A percentile compares a stretch with the other conserved stretches of the same genome.
phyloP scores from a whole-genome alignment of 371 early-diverging fungal species.

The Rhizopus stolonifer region DNA sequence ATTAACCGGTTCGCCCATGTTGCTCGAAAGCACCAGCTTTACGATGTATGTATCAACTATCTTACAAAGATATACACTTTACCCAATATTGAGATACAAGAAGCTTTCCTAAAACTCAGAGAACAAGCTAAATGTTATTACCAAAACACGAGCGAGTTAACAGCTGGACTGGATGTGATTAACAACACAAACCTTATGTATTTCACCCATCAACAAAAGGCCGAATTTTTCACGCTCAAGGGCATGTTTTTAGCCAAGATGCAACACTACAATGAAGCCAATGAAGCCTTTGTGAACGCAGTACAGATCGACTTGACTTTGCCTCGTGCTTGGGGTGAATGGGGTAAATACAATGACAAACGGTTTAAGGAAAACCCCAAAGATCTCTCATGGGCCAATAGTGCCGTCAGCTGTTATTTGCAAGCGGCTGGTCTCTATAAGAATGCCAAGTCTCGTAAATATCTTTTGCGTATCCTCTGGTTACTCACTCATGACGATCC shows the following conservation, averaged over 20 bases:
- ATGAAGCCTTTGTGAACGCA: slow-evolving; percentile 89
- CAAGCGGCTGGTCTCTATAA: slow-evolving; percentile 93
- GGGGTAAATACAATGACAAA: slow-evolving; percentile 95
- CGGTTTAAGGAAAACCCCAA: slow-evolving; percentile 81
- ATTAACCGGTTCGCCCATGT: slow-evolving; percentile 99
- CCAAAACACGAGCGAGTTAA: slow-evolving; percentile 76
- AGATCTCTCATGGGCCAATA: slow-evolving; percentile 80
- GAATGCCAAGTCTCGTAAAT: slow-evolving; percentile 86
- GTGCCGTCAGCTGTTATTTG: slow-evolving; percentile 96
- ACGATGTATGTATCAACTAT: slow-evolving; percentile 91
- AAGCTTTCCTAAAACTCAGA: slow-evolving; percentile 95
- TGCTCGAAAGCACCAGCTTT: slow-evolving; percentile 92
- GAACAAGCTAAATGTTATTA: slow-evolving; percentile 99
- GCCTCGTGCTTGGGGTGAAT: slow-evolving; percentile 96
- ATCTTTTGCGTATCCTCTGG: slow-evolving; percentile 93
- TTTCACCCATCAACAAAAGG: slow-evolving; percentile 90
- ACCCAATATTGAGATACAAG: slow-evolving; percentile 99
- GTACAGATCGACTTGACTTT: slow-evolving; percentile 88
- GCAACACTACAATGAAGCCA: slow-evolving; percentile 88
- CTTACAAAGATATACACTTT: slow-evolving; percentile 97
- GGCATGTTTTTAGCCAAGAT: slow-evolving; percentile 91
- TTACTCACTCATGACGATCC: slow-evolving; percentile 88
- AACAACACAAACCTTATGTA: slow-evolving; percentile 98
- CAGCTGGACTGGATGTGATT: slow-evolving; percentile 97
- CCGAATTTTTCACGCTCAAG: slow-evolving; percentile 96